Evolutionary conservation across 306 rosid species (phyloP).

Genomic region (Boehmeria nivea): DNA sequence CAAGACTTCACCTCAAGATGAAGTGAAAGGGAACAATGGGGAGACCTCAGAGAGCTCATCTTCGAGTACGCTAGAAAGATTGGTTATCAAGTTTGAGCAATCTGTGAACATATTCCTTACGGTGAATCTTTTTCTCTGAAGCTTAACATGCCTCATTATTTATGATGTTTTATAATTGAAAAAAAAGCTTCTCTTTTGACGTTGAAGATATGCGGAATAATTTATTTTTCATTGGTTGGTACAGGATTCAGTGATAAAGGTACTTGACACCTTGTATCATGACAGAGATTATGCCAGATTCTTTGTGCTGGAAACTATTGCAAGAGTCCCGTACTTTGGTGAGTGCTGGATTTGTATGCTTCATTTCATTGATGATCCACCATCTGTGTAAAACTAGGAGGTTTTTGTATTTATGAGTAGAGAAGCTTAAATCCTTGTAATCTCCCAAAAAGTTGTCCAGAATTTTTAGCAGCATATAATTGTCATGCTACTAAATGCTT

Average conservation of each 20-base stretch:
- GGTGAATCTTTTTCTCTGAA: constrained; percentile 42
- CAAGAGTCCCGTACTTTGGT: constrained; percentile 98
- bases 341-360: constrained; percentile 20
- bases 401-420: too few relatives aligned
- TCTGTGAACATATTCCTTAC: constrained; percentile 74
- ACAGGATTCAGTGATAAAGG: constrained; percentile 84
- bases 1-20: constrained; percentile 35
- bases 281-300: constrained; percentile 89
- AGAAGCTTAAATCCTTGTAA: too few relatives aligned
- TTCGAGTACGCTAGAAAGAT: constrained; percentile 41
- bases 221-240: constrained; percentile 32
- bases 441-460: too few relatives aligned
- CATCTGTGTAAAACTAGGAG: too few relatives aligned
- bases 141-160: too few relatives aligned
- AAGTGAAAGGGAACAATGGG: constrained; percentile 14
- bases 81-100: constrained; percentile 69
- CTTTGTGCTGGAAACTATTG: constrained; percentile 92
- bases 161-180: too few relatives aligned
- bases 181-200: too few relatives aligned
- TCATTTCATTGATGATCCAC: constrained; percentile 2
- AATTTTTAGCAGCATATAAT: neutral
- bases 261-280: constrained; percentile 69
- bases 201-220: too few relatives aligned
- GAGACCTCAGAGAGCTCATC: constrained; percentile 29
- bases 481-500: neutral